Evolutionary conservation across 371 early-diverging fungal species (phyloP), one percentile per base, ranked within the genome.

Genomic region (Mucor ambiguus): DNA sequence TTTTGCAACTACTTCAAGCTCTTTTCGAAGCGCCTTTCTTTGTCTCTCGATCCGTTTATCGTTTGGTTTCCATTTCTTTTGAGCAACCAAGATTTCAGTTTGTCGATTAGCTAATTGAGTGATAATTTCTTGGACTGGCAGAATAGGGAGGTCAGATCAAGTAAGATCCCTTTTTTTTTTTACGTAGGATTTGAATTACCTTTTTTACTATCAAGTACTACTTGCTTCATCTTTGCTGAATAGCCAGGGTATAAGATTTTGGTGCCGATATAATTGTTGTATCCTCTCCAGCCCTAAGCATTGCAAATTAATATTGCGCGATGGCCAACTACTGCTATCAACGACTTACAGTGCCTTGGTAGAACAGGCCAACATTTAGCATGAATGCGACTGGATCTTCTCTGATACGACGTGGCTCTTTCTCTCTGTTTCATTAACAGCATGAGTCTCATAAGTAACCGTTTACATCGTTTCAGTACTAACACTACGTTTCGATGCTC

Each of bases 351-450:
- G 88, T 83, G 60, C 91, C 92, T 61, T 86, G 81, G 64, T 89
- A 89, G 72, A 87, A 90, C 7, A 89, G 84, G 1, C 88, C 87
- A 7, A 92, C 67, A 60, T 89, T 87, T 7, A 92, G 79, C 73
- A 92, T 88, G 67, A 89, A 92, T 3, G 89, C 90, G n/a, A 93
- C 79, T 4, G 93, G 93, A 77, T 92, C 92, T 57, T 87, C 83
- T 58, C 91, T 80, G 68, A 93, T 88, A 54, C 88, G 79, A 37
- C 89, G 88, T 16, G 87, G 87, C 66, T 89, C 87, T 60, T 80
- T 81, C 60, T 83, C 84, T 43, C 89, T 89, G 41, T 8, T 29
- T 29, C 26, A 2, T 3, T 22, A 9, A 24, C 59, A 28, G 12
- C 35, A 10, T 37, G 14, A 37, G 37, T 37, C 37, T 37, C 37